These are phyloP conservation scores for Apiospora phragmitis DNA, from an alignment of 2,329 filamentous ascomycete genomes.

Conservation along the genomic window DNA sequence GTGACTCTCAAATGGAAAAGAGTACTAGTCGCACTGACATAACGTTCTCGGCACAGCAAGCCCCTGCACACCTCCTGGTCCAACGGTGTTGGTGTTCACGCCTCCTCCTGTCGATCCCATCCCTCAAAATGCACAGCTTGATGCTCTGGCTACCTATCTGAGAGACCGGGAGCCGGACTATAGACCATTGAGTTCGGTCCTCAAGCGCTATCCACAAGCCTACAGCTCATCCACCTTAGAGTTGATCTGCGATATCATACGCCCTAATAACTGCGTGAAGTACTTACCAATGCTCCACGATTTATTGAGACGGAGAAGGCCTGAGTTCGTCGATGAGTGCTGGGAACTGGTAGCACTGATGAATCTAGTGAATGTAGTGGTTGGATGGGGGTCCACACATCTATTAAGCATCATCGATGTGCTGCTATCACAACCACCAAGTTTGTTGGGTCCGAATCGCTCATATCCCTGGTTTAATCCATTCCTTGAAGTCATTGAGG, in stretches of 20 bases:
- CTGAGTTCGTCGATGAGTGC: neutral
- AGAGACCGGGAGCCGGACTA: neutral
- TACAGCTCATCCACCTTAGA: neutral
- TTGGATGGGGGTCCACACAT: rapidly evolving
- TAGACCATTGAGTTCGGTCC: neutral
- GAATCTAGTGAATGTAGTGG: neutral
- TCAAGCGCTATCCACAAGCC: neutral
- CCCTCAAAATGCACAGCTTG: neutral
- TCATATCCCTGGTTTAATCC: neutral
- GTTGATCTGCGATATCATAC: too few species aligned
- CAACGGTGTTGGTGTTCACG: neutral
- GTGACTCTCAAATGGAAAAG: neutral
- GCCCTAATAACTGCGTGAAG: too few species aligned
- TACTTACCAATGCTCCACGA: neutral
- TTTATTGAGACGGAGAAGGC: neutral
- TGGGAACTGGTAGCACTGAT: rapidly evolving
- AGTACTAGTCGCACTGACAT: neutral
- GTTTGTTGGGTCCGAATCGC: neutral
- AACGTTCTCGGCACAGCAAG: neutral
- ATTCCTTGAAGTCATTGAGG: too few species aligned
- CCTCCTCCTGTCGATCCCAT: neutral
- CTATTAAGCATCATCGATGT: neutral
- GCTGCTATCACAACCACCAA: neutral
- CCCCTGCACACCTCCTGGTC: neutral
- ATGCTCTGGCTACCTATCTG: neutral